Percentiles rank a stretch among this genome's conserved stretches.
phyloP scores from a whole-genome alignment of 73 alveolate genomes.

The Blepharisma japonicum region DNA sequence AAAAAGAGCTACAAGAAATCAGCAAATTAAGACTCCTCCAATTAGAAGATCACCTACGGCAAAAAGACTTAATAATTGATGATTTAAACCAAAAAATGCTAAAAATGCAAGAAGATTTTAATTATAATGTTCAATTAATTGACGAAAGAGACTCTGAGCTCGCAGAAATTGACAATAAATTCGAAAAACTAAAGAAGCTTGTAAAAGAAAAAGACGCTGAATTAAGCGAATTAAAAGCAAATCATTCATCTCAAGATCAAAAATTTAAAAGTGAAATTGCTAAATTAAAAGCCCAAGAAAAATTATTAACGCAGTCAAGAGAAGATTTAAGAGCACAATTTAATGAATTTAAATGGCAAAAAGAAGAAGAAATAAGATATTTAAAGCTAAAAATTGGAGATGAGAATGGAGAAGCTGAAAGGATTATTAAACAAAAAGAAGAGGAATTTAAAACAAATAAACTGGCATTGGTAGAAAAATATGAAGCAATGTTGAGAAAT shows the following conservation, averaged over 20 bases:
- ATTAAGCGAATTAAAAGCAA: slow-evolving; percentile 21
- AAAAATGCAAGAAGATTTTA: slow-evolving; percentile 18
- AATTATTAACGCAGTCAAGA: background rate
- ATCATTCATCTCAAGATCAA: background rate
- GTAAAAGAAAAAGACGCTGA: slow-evolving; percentile 9
- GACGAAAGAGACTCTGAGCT: slow-evolving; percentile 21
- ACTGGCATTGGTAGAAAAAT: background rate
- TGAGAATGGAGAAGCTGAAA: background rate
- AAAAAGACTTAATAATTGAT: background rate
- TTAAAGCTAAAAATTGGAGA: background rate
- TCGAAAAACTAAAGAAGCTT: background rate
- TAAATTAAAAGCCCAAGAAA: slow-evolving; percentile 3
- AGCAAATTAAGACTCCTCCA: slow-evolving; percentile 15
- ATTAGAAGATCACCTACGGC: background rate
- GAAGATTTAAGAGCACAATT: slow-evolving; percentile 3
- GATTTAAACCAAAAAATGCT: background rate
- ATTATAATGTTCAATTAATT: slow-evolving; percentile 10
- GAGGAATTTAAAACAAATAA: background rate
- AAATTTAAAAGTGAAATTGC: background rate
- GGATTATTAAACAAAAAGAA: background rate
- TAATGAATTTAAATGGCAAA: slow-evolving; percentile 18
- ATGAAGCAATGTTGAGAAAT: background rate
- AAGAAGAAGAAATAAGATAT: slow-evolving; percentile 4
- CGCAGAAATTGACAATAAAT: background rate
- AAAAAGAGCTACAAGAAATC: slow-evolving; percentile 21